Evolutionary conservation across 1,284 basidiomycete species (phyloP).

Genomic region (Ceratobasidium papillatum): DNA sequence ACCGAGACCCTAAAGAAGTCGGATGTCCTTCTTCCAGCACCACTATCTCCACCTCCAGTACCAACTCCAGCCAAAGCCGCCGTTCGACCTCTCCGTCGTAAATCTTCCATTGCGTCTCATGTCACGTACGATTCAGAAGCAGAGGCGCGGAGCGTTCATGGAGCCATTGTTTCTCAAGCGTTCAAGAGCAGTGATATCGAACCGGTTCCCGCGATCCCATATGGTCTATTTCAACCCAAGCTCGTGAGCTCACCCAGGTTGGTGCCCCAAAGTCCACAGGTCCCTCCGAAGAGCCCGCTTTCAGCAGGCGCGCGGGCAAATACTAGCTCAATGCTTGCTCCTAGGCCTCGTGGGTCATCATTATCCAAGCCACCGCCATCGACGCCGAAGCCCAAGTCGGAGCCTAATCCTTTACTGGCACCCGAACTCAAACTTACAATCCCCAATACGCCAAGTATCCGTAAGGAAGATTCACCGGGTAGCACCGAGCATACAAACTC

Average conservation of each 20-base stretch:
- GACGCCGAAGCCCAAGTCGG: not conserved
- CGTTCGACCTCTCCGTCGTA: constrained; percentile 27
- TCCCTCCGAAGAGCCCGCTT: not conserved
- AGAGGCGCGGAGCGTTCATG: constrained; percentile 42
- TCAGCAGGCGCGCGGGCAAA: not conserved
- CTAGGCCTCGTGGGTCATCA: not conserved
- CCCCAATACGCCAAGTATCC: not conserved
- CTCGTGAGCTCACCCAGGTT: constrained; percentile 17
- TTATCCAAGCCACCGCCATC: not conserved
- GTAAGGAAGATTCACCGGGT: not conserved
- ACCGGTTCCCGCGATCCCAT: constrained; percentile 26
- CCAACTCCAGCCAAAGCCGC: constrained; percentile 15
- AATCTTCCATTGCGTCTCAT: constrained; percentile 16
- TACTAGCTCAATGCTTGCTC: not conserved
- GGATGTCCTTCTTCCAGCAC: not conserved
- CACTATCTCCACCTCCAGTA: constrained; percentile 30
- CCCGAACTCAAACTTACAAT: not conserved
- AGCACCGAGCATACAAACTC: not conserved
- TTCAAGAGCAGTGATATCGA: constrained; percentile 40
- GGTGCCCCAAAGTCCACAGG: not conserved
- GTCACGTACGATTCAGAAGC: constrained; percentile 23
- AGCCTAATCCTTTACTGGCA: not conserved
- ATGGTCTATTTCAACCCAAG: constrained; percentile 29
- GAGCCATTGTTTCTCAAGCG: constrained; percentile 42
- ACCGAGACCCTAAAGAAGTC: constrained; percentile 2